phyloP scores from a whole-genome alignment of 2,329 filamentous ascomycete species.

The Colletotrichum salicis region DNA sequence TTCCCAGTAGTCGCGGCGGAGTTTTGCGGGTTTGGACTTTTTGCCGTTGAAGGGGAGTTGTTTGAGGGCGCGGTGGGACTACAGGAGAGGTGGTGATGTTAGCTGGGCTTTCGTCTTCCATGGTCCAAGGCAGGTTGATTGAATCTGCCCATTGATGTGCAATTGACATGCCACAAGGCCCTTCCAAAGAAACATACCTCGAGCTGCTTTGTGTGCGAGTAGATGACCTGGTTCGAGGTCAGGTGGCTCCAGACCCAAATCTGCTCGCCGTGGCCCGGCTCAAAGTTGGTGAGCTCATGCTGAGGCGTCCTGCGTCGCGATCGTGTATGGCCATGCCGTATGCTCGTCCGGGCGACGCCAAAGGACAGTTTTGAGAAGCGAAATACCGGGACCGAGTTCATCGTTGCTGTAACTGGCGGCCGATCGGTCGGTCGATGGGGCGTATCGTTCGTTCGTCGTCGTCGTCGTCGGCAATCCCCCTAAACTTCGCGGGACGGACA shows the following conservation, averaged over 20 bases:
- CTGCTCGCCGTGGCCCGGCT: constrained; percentile 63
- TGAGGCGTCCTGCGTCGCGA: constrained; percentile 37
- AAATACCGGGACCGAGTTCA: constrained; percentile 50
- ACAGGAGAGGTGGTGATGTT: neutral
- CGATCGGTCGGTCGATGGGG: constrained; percentile 2
- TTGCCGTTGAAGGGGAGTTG: constrained; percentile 75
- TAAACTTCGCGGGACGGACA: neutral
- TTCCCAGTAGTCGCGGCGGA: constrained; percentile 76
- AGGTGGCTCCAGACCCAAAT: constrained; percentile 67
- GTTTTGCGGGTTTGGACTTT: constrained; percentile 70
- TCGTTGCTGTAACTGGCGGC: constrained; percentile 39
- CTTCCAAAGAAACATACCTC: constrained; percentile 50
- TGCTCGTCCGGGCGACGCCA: constrained; percentile 52
- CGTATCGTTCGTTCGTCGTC: constrained; percentile 13
- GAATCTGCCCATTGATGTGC: too few species aligned
- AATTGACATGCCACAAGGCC: neutral
- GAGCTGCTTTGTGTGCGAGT: constrained; percentile 58
- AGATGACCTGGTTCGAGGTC: constrained; percentile 61
- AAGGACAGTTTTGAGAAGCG: constrained; percentile 55
- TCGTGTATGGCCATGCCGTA: constrained; percentile 50
- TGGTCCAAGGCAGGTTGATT: too few species aligned
- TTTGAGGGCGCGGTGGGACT: constrained; percentile 60
- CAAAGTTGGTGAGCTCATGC: constrained; percentile 39
- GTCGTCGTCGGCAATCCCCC: constrained; percentile 22
- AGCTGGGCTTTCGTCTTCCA: constrained; percentile 1